Evolutionary conservation across 331 rosid species (phyloP), one percentile per base, ranked within the genome.

Genomic region (Acacia pycnantha): DNA sequence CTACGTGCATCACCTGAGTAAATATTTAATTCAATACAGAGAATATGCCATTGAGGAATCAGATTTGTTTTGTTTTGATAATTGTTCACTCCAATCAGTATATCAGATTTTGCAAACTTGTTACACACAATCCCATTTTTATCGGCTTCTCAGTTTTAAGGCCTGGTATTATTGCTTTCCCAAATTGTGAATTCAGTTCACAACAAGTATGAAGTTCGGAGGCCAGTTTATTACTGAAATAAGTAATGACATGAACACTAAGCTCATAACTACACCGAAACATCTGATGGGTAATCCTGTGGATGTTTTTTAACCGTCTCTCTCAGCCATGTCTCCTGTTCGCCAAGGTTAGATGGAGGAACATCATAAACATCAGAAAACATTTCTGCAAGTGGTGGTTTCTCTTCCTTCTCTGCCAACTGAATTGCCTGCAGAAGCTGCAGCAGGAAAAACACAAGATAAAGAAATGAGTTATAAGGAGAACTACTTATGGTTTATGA

Each of bases 401-500:
- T 95, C 70, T 88, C 94, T 37, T 77, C 77, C 76, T 86, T 87
- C 85, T 95, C 99, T 11, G 99, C 98, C 44, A 85, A 91, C 80
- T 93, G 99, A 85, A 95, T 93, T 65, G 93, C 94, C 80, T 88
- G 91, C 62, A 95, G 82, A 56, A 93, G 41, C 98, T 92, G 90
- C 79, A 66, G 69, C 46, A 87, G 84, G 82, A 82, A 40, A 68
- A 68, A 37, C 40, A 61, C 68, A 27, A 14, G 6, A 27, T 5
- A 13, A 3, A 62, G 69, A 29, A 15, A 62, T 3, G 41, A 37
- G 41, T 37, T 37, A 37, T 37, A 33, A 3, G 33, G 33, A 31
- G 33, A 3, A 37, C 9, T 37, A 37, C 6, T 37, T 37, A 59
- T 59, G 29, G 29, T 59, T 53, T 19, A 19, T 18, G 59, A 53